Evolutionary conservation across 2,329 filamentous ascomycete genomes (phyloP).

Genomic region (Aspergillus candidus): DNA sequence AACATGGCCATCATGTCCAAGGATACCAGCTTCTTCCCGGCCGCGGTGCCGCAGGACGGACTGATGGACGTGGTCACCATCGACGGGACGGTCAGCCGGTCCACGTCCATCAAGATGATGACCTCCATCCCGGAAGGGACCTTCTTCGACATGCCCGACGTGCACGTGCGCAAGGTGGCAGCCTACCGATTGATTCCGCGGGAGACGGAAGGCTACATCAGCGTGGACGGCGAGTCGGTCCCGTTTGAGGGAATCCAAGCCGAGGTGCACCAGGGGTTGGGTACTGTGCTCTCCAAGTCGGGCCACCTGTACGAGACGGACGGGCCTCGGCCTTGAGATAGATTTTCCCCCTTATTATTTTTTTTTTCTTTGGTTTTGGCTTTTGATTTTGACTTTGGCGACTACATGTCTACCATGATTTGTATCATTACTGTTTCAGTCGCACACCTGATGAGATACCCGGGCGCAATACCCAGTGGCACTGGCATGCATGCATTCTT

Average conservation of each 20-base stretch:
- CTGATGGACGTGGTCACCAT: conserved; percentile 78
- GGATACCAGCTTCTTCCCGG: conserved; percentile 75
- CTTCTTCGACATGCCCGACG: conserved; percentile 73
- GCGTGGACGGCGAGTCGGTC: conserved; percentile 84
- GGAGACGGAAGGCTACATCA: conserved; percentile 72
- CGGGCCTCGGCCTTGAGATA: conserved; percentile 25
- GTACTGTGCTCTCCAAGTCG: conserved; percentile 73
- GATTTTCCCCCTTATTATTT: no score
- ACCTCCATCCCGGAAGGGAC: conserved; percentile 63
- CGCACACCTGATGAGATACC: conserved; percentile 24
- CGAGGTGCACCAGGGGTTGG: conserved; percentile 76
- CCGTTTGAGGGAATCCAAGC: conserved; percentile 88
- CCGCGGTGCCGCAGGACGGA: conserved; percentile 75
- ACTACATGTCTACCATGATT: no score
- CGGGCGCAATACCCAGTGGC: conserved; percentile 18
- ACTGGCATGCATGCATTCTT: conserved; percentile 11
- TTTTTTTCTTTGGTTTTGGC: background rate
- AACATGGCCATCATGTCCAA: conserved; percentile 93
- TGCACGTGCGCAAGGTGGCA: conserved; percentile 77
- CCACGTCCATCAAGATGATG: conserved; percentile 63
- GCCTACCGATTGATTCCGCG: conserved; percentile 80
- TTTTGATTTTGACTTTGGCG: no score
- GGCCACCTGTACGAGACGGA: conserved; percentile 63
- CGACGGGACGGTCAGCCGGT: conserved; percentile 64
- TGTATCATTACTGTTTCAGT: no score